Base-by-base conservation (phyloP, 2,329 filamentous ascomycete species). In the Cladosporium sp. region DNA sequence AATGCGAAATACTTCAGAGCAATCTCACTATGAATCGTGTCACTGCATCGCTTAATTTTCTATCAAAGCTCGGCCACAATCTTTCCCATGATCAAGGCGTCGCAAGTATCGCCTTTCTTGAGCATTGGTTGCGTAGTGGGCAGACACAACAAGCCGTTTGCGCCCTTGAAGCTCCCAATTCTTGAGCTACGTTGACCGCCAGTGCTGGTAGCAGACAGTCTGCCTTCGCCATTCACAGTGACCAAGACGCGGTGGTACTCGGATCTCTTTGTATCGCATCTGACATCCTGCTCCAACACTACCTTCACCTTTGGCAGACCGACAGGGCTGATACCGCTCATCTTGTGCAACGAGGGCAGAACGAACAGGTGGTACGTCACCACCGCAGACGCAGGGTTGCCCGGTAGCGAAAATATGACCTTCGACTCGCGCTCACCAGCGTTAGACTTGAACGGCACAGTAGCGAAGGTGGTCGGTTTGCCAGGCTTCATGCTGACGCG, bases 401-500 rank as follows among this genome's bases (percentile, higher is more conserved):
- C 95, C 0, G 95, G 95, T 0, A 99, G 84, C 0, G 92, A 92
- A 80, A 99, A 99, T 70, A 99, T 87, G 66, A 90, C 84, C 75
- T 91, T 93, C 1, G 80, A 81, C 28, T 87, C 78, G 55, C 88
- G 84, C 49, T 86, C 81, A 24, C 88, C 87, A 15, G 72, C 67
- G 57, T 77, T 74, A 65, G 70, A 60, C 70, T 89, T 89, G 74
- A 86, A 81, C 0, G 92, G 89, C 0, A 98, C 86, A 0, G 92
- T 97, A 2, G 95, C 95, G 77, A 99, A 99, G 0, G 95, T 99
- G 0, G 93, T 97, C 2, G 95, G 95, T 79, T 98, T 99, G 4
- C 95, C 95, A 0, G 95, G 95, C 81, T 99, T 99, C 95, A 99
- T 98, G 64, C 90, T 87, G 2, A 99, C 95, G 3, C 95, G 90